phyloP scores from a whole-genome alignment of 495 filamentous ascomycete genomes.

The Amniculicola lignicola region DNA sequence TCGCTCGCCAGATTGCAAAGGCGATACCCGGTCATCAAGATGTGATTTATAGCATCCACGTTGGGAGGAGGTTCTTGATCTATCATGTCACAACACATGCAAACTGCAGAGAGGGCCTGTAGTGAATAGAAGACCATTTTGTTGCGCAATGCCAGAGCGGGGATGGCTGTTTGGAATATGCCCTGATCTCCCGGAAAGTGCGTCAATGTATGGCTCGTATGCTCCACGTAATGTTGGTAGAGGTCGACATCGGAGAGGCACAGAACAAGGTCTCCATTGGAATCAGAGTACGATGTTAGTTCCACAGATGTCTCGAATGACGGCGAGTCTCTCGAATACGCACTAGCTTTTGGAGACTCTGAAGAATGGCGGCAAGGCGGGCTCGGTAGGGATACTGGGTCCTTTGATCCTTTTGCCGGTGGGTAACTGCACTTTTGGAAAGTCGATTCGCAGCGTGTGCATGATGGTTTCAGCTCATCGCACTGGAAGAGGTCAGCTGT shows the following conservation, averaged over 20 bases:
- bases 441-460: constrained; percentile 6
- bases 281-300: background rate
- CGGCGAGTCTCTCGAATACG: constrained; percentile 1
- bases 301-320: background rate
- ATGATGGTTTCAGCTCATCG: constrained; percentile 17
- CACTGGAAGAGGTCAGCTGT: constrained; percentile 1
- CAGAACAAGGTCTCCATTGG: background rate
- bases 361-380: constrained; percentile 9
- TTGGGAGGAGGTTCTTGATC: constrained; percentile 5
- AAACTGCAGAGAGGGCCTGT: constrained; percentile 10
- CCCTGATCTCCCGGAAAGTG: background rate
- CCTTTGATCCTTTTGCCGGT: background rate
- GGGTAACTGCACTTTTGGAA: constrained; percentile 10
- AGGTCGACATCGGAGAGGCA: constrained; percentile 1
- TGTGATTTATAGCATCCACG: constrained; percentile 2
- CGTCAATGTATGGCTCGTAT: constrained; percentile 15
- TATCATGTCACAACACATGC: constrained; percentile 15
- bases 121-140: constrained; percentile 16
- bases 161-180: constrained; percentile 4
- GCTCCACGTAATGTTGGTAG: constrained; percentile 14
- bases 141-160: constrained; percentile 14
- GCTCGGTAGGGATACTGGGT: constrained; percentile 8
- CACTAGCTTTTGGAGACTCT: background rate
- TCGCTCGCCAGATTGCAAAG: constrained; percentile 15
- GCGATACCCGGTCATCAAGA: constrained; percentile 21